Evolutionary conservation across 768 basidiomycete genomes (phyloP).

Genomic region (Pseudohyphozyma bogoriensis): DNA sequence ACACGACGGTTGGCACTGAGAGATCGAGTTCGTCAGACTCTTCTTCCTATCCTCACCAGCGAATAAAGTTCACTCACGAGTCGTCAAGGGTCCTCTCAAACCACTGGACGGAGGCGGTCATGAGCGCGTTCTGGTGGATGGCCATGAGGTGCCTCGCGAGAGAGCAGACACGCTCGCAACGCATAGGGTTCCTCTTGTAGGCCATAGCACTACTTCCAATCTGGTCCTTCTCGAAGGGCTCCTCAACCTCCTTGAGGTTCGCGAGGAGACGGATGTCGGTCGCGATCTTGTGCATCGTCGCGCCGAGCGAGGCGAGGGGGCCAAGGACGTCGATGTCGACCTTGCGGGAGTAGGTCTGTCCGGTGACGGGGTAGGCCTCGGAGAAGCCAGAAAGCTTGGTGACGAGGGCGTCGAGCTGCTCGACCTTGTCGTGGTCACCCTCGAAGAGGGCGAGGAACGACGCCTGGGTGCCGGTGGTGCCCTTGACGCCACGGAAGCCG

Average conservation of each 20-base stretch:
- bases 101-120: conserved; percentile 94
- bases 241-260: conserved; percentile 96
- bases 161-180: conserved; percentile 92
- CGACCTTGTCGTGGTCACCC: conserved; percentile 90
- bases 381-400: conserved; percentile 84
- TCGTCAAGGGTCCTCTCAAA: conserved; percentile 97
- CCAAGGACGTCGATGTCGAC: conserved; percentile 88
- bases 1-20: conserved; percentile 87
- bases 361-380: conserved; percentile 94
- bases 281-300: conserved; percentile 94
- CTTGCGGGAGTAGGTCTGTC: conserved; percentile 97
- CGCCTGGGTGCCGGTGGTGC: conserved; percentile 97
- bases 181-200: conserved; percentile 99
- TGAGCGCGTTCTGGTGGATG: conserved; percentile 88
- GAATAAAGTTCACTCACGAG: conserved; percentile 46
- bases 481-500: conserved; percentile 96
- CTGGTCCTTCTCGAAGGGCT: conserved; percentile 97
- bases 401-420: conserved; percentile 75
- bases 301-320: conserved; percentile 75
- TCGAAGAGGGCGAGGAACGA: conserved; percentile 90
- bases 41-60: too few species aligned
- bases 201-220: conserved; percentile 92
- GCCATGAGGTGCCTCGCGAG: conserved; percentile 92
- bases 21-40: neutral
- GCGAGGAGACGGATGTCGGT: conserved; percentile 90